These are phyloP conservation scores for Daldinia grandis DNA, from an alignment of 495 filamentous ascomycete genomes.

Conservation along the genomic window DNA sequence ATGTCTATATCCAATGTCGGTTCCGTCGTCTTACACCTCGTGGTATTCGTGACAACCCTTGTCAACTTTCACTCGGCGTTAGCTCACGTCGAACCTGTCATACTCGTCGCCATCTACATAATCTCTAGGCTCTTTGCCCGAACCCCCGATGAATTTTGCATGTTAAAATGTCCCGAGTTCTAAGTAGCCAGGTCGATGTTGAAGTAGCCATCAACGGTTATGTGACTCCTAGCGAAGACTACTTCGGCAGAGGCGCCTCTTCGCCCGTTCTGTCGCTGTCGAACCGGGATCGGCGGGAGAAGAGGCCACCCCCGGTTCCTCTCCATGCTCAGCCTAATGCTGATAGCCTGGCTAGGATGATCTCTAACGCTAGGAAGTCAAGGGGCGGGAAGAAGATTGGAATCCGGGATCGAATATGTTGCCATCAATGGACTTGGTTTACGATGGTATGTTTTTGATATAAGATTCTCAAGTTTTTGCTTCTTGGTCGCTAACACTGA, in stretches of 20 bases:
- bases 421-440: constrained; percentile 73
- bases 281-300: constrained; percentile 20
- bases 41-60: constrained; percentile 52
- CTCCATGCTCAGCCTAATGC: constrained; percentile 11
- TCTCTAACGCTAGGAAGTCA: constrained; percentile 38
- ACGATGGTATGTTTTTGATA: constrained; percentile 58
- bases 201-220: constrained; percentile 37
- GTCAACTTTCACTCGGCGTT: constrained; percentile 51
- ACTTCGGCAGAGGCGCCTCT: constrained; percentile 22
- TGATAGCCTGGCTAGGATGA: constrained; percentile 46
- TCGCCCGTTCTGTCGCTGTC: constrained; percentile 21
- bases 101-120: constrained; percentile 47
- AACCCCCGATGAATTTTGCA: constrained; percentile 43
- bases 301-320: constrained; percentile 10
- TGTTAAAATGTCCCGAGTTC: constrained; percentile 41
- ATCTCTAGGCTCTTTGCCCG: constrained; percentile 44
- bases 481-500: constrained; percentile 8
- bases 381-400: constrained; percentile 44
- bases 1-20: constrained; percentile 54
- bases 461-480: not conserved
- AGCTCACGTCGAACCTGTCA: constrained; percentile 45
- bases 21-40: constrained; percentile 48
- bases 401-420: constrained; percentile 56
- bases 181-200: constrained; percentile 29
- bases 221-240: constrained; percentile 40